Conservation (phyloP, 495 filamentous ascomycete species). For the Xylaria cubensis region DNA sequence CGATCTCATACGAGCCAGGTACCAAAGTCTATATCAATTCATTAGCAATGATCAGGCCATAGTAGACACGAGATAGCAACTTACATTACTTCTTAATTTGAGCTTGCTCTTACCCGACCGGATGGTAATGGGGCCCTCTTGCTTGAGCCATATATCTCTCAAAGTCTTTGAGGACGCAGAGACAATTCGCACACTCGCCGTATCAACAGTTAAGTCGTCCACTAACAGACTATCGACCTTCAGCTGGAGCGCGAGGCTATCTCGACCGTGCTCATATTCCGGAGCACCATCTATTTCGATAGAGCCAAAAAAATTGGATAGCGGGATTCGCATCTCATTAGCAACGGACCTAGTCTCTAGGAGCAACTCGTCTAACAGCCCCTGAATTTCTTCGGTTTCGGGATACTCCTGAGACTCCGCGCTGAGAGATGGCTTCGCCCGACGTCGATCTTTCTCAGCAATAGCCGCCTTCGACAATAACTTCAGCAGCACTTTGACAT, state of each 20-base stretch:
- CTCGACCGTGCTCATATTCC: constrained; percentile 70
- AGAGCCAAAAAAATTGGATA: constrained; percentile 76
- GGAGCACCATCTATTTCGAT: constrained; percentile 73
- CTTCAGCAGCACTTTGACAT: constrained; percentile 74
- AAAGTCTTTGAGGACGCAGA: constrained; percentile 51
- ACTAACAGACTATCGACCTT: constrained; percentile 74
- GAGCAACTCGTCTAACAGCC: constrained; percentile 71
- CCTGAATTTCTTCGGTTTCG: constrained; percentile 60
- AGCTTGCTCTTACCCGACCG: constrained; percentile 61
- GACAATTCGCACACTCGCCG: constrained; percentile 70
- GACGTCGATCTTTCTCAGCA: constrained; percentile 56
- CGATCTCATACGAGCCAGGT: constrained; percentile 77
- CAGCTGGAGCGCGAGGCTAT: constrained; percentile 79
- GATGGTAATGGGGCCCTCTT: constrained; percentile 49
- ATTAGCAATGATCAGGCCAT: constrained; percentile 13
- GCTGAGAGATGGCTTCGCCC: constrained; percentile 45
- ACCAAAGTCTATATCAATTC: constrained; percentile 55
- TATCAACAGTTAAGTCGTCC: constrained; percentile 70
- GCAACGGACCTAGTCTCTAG: constrained; percentile 65
- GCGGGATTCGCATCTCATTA: constrained; percentile 68
- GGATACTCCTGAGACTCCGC: constrained; percentile 52
- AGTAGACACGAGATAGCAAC: constrained; percentile 26
- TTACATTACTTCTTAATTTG: constrained; percentile 58
- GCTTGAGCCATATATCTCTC: constrained; percentile 72
- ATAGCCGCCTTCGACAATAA: constrained; percentile 77